These are phyloP conservation scores for Leishmania martiniquensis DNA, from an alignment of 208 protist species.

Conservation along the genomic window DNA sequence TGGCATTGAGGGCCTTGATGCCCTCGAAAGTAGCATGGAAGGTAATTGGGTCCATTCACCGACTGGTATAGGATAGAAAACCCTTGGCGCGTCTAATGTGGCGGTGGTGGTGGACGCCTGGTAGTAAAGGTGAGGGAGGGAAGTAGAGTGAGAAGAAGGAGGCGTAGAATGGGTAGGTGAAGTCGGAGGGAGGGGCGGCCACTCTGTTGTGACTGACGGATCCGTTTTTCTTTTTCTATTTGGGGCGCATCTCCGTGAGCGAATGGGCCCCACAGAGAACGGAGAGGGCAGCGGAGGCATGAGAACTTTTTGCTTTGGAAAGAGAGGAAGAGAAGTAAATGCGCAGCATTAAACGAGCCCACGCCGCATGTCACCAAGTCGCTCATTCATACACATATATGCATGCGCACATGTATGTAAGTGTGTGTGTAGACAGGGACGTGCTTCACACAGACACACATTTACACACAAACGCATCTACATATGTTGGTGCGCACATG, in stretches of 20 bases:
- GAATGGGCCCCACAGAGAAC: no score
- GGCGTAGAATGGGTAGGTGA: not conserved
- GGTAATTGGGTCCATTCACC: conserved; percentile 44
- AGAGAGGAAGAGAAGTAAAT: not conserved
- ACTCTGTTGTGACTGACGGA: not conserved
- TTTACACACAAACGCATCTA: not conserved
- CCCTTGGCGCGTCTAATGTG: not conserved
- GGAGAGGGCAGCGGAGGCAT: not conserved
- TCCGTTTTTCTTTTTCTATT: no score
- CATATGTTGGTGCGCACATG: not conserved
- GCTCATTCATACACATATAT: not conserved
- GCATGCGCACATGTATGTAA: not conserved
- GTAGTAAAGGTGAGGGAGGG: not conserved
- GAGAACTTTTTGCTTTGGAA: no score
- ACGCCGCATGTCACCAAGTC: not conserved
- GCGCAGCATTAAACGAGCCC: not conserved
- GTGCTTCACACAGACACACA: not conserved
- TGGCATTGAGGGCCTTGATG: conserved; percentile 56
- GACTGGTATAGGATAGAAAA: not conserved
- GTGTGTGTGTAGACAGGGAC: no score
- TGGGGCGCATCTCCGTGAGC: no score
- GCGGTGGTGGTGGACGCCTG: not conserved
- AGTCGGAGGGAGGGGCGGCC: not conserved
- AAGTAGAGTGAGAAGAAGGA: not conserved
- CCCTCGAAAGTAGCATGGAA: conserved; percentile 58